Base-by-base conservation (phyloP, 2,329 filamentous ascomycete genomes). In the Scytalidium sp. region DNA sequence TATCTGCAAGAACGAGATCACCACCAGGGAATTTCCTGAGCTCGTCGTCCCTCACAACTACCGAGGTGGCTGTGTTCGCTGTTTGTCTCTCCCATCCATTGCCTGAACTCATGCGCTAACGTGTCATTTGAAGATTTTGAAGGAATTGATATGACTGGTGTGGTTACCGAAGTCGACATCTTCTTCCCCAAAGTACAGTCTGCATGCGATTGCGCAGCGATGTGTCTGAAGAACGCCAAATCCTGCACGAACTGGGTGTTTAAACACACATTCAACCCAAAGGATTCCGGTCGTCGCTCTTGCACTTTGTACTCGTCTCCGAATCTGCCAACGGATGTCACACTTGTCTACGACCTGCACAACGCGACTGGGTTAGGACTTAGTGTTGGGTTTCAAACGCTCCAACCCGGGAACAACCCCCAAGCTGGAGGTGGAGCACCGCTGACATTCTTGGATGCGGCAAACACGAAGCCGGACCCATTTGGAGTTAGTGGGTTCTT, bases 241-340 rank as follows among this genome's bases (percentile, higher is more conserved):
- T 36, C 44, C 19, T 53, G 51, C 47, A 53, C 47, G 22, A 53
- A 53, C 44, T 53, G 51, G 51, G 51, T 53, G 23, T 53, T 41
- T 45, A 53, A 53, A 23, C 45, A 50, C 41, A 53, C 47, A 13
- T 50, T 53, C 44, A 29, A 29, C 4, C 32, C 44, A 21, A 20
- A 21, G 17, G 51, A 53, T 40, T 13, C 41, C 19, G 41, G 41
- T 17, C 41, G 47, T 20, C 43, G 47, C n/a, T 45, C 40, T n/a
- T 53, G 51, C 32, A 53, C 51, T 3, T 44, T 53, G 3, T 53
- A 53, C 45, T 50, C 47, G 9, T 43, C 41, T 3, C 51, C 47
- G 7, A 53, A 53, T 40, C 22, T 53, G 3, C 51, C 51, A 11
- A 45, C 41, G 22, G 39, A 45, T 22, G 51, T 53, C 8, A 53